Percentiles rank a stretch among this genome's conserved stretches.
These are phyloP conservation scores for Fusarium agapanthi DNA, from an alignment of 2,329 filamentous ascomycete species.

Conservation along the genomic window DNA sequence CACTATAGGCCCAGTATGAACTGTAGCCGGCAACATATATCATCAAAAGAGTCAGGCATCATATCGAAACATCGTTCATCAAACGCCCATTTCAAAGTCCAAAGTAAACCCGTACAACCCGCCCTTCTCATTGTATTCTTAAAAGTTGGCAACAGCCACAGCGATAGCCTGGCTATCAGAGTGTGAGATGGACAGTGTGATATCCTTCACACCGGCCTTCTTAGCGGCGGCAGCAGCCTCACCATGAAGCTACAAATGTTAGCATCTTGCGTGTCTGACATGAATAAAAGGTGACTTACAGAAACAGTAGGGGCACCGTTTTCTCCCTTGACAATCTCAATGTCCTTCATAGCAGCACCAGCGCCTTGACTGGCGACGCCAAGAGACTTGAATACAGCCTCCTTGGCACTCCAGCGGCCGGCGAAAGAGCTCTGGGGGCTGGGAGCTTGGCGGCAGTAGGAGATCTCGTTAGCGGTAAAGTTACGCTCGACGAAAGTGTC, in stretches of 20 bases:
- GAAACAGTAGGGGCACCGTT: conserved; percentile 84
- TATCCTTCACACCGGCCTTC: conserved; percentile 84
- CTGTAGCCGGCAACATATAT: conserved; percentile 28
- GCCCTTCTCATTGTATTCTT: conserved; percentile 41
- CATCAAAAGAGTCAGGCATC: conserved; percentile 34
- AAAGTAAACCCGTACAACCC: conserved; percentile 27
- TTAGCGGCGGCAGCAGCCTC: conserved; percentile 85
- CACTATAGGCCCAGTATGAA: conserved; percentile 14
- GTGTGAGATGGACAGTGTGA: conserved; percentile 95
- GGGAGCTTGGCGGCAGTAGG: conserved; percentile 83
- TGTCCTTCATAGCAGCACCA: conserved; percentile 90
- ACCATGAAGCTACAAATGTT: conserved; percentile 77
- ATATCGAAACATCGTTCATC: conserved; percentile 41
- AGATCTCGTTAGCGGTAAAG: conserved; percentile 85
- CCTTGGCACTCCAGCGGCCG: conserved; percentile 96
- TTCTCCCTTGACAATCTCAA: conserved; percentile 86
- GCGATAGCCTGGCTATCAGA: conserved; percentile 94
- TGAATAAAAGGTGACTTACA: conserved; percentile 64
- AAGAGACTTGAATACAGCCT: conserved; percentile 97
- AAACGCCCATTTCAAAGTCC: conserved; percentile 39
- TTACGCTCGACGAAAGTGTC: conserved; percentile 95
- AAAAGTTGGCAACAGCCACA: conserved; percentile 86
- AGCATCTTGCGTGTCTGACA: conserved; percentile 40
- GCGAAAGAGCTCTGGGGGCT: conserved; percentile 91
- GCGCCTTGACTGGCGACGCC: conserved; percentile 87